Evolutionary conservation across 306 rosid genomes (phyloP), one percentile per base, ranked within the genome.

Genomic region (Geum urbanum): DNA sequence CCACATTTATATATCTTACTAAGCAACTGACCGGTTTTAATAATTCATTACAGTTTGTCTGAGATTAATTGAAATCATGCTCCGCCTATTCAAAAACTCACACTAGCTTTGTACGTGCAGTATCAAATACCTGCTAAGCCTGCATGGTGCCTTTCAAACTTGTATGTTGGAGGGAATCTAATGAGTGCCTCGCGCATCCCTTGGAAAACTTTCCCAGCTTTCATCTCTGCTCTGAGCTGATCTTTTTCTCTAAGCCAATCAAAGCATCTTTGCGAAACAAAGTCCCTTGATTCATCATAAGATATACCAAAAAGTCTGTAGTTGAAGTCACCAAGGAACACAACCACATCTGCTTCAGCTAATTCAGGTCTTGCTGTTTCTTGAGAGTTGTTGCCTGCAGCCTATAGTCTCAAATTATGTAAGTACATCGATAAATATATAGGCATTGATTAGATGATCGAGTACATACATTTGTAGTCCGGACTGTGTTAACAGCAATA

Each of bases 191-290:
- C 97, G 37, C 96, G 89, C 99, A 95, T 95, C 84, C 99, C 99
- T 78, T 89, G 99, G 76, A 95, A 95, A 83, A 91, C 96, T 84
- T 81, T 95, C n/a, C 97, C 99, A 66, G 83, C 79, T 82, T 89
- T 85, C 96, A 95, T 95, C 87, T 95, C 99, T 9, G 84, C 97
- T 78, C 99, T 86, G 61, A 95, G 99, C 78, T 95, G 99, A 81
- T 95, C 99, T 83, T 91, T 95, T 83, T 91, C 99, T 80, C 99
- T 91, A 43, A 95, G 99, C 99, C 99, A 95, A 73, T 95, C 96
- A 74, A 95, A 95, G 91, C 99, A 87, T 79, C 99, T 91, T 85
- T 95, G 99, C 55, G 99, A 95, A 85, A 95, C 99, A 53, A 95
- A 91, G 82, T 95, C 99, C 78, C 99, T 88, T 39, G 99, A 97